Conservation (phyloP, 164 flowering plant species). For the Berberis vulgaris region DNA sequence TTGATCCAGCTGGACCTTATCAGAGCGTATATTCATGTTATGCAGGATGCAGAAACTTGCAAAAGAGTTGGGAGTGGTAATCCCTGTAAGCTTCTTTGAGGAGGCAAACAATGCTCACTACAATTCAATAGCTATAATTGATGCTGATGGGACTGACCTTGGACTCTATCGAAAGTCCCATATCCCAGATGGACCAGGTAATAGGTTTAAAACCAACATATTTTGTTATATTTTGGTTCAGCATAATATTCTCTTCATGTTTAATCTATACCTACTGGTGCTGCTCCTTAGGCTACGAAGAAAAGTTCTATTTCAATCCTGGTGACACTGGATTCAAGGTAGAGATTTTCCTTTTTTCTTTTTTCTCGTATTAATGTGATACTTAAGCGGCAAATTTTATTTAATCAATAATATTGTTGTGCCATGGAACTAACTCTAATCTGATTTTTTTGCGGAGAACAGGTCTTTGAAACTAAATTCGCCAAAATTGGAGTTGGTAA, state of each 20-base stretch:
- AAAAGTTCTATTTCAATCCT: conserved; percentile 95
- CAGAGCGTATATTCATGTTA: too few relatives aligned
- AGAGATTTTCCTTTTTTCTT: conserved; percentile 5
- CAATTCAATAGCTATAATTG: conserved; percentile 88
- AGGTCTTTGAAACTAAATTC: conserved; percentile 88
- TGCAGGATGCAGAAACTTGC: conserved; percentile 26
- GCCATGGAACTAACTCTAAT: conserved; percentile 1
- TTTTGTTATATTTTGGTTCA: too few relatives aligned
- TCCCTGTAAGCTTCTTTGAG: conserved; percentile 97
- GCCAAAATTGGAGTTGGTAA: conserved; percentile 97
- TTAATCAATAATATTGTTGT: not conserved
- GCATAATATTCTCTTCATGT: too few relatives aligned
- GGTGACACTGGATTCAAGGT: conserved; percentile 99
- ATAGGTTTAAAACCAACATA: not conserved
- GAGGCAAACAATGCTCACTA: conserved; percentile 98
- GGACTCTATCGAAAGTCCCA: conserved; percentile 96
- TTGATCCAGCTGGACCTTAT: conserved; percentile 49
- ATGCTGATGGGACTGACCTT: conserved; percentile 94
- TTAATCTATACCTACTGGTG: not conserved
- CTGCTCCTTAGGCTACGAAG: conserved; percentile 73
- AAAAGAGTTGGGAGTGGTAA: conserved; percentile 83
- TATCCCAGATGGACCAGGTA: conserved; percentile 98
- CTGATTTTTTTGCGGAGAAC: conserved; percentile 17
- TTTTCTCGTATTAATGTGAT: not conserved
- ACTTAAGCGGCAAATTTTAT: too few relatives aligned